Percentiles rank a stretch among this genome's conserved stretches.
Conservation (phyloP, 148 eudicot species). For the Fagopyrum homotropicum region DNA sequence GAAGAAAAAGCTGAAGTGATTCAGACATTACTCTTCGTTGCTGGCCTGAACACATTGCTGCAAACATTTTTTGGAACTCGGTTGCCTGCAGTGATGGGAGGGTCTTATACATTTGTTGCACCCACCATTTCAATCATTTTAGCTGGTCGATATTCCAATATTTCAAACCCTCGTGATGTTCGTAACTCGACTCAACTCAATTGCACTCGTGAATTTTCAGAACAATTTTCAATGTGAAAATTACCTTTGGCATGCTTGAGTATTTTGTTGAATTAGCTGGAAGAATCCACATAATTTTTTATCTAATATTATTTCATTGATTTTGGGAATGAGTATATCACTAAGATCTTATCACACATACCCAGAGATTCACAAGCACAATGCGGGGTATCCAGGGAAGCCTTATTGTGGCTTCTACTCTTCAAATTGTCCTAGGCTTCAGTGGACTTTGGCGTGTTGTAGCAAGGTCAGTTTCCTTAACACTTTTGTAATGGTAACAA, state of each 20-base stretch:
- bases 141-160: constrained; percentile 43
- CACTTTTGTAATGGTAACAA: background rate
- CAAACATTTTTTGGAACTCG: constrained; percentile 30
- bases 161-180: constrained; percentile 54
- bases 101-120: no score
- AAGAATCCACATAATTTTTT: background rate
- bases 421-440: constrained; percentile 94
- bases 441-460: constrained; percentile 99
- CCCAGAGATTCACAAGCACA: constrained; percentile 69
- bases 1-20: constrained; percentile 94
- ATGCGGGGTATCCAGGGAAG: constrained; percentile 96
- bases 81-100: no score
- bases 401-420: constrained; percentile 83
- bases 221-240: background rate
- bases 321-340: background rate
- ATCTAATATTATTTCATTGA: background rate
- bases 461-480: constrained; percentile 40
- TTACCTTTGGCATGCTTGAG: background rate
- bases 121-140: no score
- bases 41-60: constrained; percentile 86
- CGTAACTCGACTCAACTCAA: constrained; percentile 16
- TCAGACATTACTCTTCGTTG: constrained; percentile 90
- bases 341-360: background rate
- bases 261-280: background rate
- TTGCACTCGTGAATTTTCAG: background rate